Conservation (phyloP, 2,329 filamentous ascomycete species). For the Lecanicillium sp. region DNA sequence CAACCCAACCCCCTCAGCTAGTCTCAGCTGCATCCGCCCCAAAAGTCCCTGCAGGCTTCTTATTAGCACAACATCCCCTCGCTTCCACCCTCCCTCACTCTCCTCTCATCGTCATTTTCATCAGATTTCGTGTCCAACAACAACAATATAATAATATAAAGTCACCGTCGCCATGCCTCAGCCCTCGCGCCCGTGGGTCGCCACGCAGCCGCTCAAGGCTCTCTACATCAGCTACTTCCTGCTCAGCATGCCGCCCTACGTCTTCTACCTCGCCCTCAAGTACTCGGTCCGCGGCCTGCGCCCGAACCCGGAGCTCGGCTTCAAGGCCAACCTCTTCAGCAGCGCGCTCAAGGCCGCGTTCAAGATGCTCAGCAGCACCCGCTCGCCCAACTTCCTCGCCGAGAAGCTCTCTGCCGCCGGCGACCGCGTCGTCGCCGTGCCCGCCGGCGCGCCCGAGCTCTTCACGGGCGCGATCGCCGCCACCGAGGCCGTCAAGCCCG, state of each 20-base stretch:
- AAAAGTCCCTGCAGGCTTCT: too few relatives aligned
- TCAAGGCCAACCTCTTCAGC: neutral
- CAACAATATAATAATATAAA: too few relatives aligned
- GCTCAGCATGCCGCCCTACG: slow-evolving; percentile 1
- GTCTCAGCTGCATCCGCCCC: too few relatives aligned
- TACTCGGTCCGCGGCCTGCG: neutral
- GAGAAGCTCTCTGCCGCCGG: neutral
- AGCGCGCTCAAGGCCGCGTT: slow-evolving; percentile 8
- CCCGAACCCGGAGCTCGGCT: neutral
- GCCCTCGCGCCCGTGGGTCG: neutral
- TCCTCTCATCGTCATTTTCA: too few relatives aligned
- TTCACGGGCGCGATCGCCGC: slow-evolving; percentile 1
- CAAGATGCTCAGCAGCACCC: neutral
- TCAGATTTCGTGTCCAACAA: too few relatives aligned
- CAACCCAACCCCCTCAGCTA: too few relatives aligned
- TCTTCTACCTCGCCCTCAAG: slow-evolving; percentile 7
- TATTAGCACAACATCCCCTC: too few relatives aligned
- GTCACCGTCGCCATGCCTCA: neutral
- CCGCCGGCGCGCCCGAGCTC: neutral
- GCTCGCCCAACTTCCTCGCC: slow-evolving; percentile 4
- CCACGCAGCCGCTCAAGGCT: slow-evolving; percentile 12
- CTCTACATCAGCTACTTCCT: slow-evolving; percentile 7
- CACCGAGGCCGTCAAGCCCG: neutral
- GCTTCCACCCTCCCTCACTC: too few relatives aligned
- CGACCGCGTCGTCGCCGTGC: neutral